phyloP scores from a whole-genome alignment of 2,329 filamentous ascomycete genomes.

The Phaeosphaeriaceae sp. region DNA sequence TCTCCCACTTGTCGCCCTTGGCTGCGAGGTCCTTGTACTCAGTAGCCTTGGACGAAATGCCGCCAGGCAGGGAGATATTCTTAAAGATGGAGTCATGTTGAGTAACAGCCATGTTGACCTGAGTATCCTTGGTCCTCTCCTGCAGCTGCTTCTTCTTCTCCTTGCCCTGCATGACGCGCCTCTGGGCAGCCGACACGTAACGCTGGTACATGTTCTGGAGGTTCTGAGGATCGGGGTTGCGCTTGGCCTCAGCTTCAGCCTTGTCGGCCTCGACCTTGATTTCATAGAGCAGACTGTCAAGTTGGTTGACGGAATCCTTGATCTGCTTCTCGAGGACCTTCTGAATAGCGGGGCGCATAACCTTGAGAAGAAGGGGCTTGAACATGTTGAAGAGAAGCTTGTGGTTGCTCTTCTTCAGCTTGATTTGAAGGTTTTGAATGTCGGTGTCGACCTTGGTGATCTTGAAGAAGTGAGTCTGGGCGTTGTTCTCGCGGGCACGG shows the following conservation, averaged over 20 bases:
- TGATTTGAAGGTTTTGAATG: constrained; percentile 82
- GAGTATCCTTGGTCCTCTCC: constrained; percentile 64
- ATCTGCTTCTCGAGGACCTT: constrained; percentile 91
- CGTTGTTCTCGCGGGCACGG: constrained; percentile 58
- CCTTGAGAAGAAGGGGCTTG: constrained; percentile 85
- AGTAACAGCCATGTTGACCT: constrained; percentile 84
- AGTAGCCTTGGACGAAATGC: constrained; percentile 90
- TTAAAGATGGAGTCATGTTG: constrained; percentile 93
- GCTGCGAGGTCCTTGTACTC: constrained; percentile 88
- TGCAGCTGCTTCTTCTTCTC: constrained; percentile 71
- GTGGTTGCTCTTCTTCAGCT: constrained; percentile 93
- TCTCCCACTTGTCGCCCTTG: constrained; percentile 94
- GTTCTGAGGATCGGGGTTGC: constrained; percentile 71
- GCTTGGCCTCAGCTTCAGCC: constrained; percentile 69
- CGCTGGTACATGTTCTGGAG: constrained; percentile 84
- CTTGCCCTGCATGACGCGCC: constrained; percentile 76
- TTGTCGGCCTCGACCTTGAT: constrained; percentile 85
- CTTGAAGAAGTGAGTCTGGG: constrained; percentile 89
- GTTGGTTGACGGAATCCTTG: constrained; percentile 78
- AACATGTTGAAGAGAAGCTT: constrained; percentile 86
- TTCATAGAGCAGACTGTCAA: constrained; percentile 75
- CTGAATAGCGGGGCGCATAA: constrained; percentile 82
- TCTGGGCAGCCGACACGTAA: constrained; percentile 78
- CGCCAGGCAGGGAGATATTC: constrained; percentile 82
- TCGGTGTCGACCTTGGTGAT: constrained; percentile 86